These are phyloP conservation scores for Chondrus crispus DNA, from an alignment of 23 red algal genomes.

Conservation along the genomic window DNA sequence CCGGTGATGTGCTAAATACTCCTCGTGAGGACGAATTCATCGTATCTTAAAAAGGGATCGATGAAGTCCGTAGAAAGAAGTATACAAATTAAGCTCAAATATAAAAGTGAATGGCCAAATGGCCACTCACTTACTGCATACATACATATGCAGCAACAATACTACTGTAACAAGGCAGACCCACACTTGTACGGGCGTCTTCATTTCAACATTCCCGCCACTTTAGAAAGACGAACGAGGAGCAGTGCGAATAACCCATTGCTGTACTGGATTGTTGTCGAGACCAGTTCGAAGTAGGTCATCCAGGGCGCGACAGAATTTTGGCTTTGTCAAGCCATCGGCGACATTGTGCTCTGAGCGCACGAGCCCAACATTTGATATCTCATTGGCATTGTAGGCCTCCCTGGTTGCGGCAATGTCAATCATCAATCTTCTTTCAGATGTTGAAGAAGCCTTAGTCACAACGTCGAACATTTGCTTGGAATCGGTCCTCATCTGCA, in stretches of 20 bases:
- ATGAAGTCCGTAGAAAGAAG: too few relatives aligned
- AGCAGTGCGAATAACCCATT: neutral
- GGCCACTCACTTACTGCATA: too few relatives aligned
- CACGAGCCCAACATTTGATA: neutral
- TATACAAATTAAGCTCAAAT: too few relatives aligned
- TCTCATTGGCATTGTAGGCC: neutral
- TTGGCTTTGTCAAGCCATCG: neutral
- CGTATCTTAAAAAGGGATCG: too few relatives aligned
- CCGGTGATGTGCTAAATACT: too few relatives aligned
- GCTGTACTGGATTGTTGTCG: neutral
- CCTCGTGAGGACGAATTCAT: too few relatives aligned
- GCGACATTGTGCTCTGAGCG: neutral
- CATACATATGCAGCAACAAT: too few relatives aligned
- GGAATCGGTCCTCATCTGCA: slow-evolving; percentile 25
- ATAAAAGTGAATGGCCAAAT: too few relatives aligned
- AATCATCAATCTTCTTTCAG: slow-evolving; percentile 24
- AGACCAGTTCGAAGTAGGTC: neutral
- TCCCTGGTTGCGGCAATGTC: slow-evolving; percentile 8
- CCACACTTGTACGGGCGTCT: too few relatives aligned
- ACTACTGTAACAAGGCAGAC: too few relatives aligned
- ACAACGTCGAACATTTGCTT: slow-evolving; percentile 27
- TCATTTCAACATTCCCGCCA: too few relatives aligned
- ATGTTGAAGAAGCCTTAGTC: neutral
- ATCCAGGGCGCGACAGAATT: neutral
- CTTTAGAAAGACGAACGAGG: neutral